Base-by-base conservation (phyloP, 164 flowering plant genomes). In the Macadamia integrifolia region DNA sequence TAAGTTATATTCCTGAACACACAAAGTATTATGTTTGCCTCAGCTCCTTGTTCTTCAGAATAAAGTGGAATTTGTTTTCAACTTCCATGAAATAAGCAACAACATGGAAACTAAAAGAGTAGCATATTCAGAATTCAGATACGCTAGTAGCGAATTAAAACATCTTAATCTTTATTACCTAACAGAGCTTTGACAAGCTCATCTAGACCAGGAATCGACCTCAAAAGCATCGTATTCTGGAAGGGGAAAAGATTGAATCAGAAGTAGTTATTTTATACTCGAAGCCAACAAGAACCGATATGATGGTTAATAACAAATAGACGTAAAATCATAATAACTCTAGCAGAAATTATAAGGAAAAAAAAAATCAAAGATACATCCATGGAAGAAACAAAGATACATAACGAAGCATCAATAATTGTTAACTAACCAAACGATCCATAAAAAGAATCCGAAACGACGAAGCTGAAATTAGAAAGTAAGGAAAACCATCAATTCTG, bases 181-280 rank as follows among this genome's bases (percentile, higher is more conserved):
- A 79, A 60, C 49, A 79, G 53, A 58, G 69, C 77, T 65, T 73
- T 79, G 57, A 74, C 75, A 59, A 79, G 57, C 32, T 79, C 79
- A 56, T 75, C 73, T 40, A 79, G 61, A 15, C 79, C 81, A 7
- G 81, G 81, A 70, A 79, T 79, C 1, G 77, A 43, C 75, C 72
- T 67, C 77, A 79, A 70, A 11, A 79, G 67, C 58, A 73, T n/a
- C 12, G 81, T 79, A 30, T 79, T 79, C 81, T 79, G 72, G 44
- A 58, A 53, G 60, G 12, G 53, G 32, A 60, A 32, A 10, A 17
- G 42, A 15, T 15, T 35, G 1, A 62, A 30, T 53, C 6, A 35
- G 3, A 43, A 42, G 49, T 17, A 28, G 1, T 42, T 6, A 2
- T 43, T 13, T 42, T 62, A 31, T 4, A 31, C 1, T 17, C 10